A percentile compares a stretch with the other conserved stretches of the same genome.
Conservation (phyloP, 306 rosid genomes). For the Castanea sativa region DNA sequence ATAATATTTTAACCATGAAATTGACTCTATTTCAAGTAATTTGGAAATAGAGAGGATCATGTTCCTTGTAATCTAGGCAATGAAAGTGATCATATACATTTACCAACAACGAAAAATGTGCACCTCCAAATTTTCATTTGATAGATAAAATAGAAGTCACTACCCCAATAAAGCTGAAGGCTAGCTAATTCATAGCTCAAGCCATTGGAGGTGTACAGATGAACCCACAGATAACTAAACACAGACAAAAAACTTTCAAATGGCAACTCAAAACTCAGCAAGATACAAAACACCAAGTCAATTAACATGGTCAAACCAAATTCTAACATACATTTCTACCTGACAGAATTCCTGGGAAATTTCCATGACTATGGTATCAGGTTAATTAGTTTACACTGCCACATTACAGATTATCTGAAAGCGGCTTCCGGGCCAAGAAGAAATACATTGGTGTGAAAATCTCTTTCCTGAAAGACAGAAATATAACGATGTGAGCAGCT, state of each 20-base stretch:
- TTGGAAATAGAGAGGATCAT: too few species aligned
- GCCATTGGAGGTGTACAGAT: conserved; percentile 7
- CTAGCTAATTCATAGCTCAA: neutral
- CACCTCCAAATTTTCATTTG: neutral
- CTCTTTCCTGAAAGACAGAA: conserved; percentile 63
- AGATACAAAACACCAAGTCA: conserved; percentile 6
- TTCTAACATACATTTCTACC: conserved; percentile 6
- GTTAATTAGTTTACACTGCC: neutral
- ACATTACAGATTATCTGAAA: conserved; percentile 30
- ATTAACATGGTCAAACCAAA: conserved; percentile 15
- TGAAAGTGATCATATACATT: too few species aligned
- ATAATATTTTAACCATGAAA: too few species aligned
- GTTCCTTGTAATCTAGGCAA: too few species aligned
- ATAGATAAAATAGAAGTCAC: neutral
- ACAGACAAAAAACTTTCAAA: conserved; percentile 20
- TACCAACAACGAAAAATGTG: neutral
- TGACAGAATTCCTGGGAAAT: neutral
- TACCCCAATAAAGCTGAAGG: conserved; percentile 1
- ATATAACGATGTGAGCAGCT: conserved; percentile 7
- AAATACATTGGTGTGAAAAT: conserved; percentile 96
- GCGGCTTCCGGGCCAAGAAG: conserved; percentile 87
- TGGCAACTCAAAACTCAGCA: neutral
- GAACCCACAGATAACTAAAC: conserved; percentile 2
- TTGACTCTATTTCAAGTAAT: too few species aligned
- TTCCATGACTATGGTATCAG: neutral